Conservation (phyloP, 139 green algal species). For the Chlamydomonas eustigma region DNA sequence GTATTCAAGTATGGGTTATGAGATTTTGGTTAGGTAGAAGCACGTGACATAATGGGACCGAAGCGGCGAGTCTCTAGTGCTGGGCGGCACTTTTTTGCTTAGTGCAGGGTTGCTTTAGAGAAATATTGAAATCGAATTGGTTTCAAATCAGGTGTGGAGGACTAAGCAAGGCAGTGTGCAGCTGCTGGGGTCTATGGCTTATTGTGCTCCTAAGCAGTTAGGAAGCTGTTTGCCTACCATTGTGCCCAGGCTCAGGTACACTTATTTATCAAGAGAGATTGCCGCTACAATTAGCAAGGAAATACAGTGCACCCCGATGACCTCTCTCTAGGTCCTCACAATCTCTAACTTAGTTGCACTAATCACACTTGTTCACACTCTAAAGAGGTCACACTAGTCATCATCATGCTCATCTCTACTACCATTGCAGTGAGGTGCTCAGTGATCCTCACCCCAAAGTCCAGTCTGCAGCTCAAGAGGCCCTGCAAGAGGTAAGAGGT, state of each 20-base stretch:
- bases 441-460: constrained; percentile 91
- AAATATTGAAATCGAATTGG: too few relatives aligned
- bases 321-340: too few relatives aligned
- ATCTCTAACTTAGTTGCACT: too few relatives aligned
- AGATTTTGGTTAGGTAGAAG: too few relatives aligned
- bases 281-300: background rate
- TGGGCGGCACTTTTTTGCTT: too few relatives aligned
- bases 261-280: constrained; percentile 1
- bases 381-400: background rate
- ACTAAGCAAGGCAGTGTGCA: constrained; percentile 94
- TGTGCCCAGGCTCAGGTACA: constrained; percentile 74
- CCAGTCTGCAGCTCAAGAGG: constrained; percentile 66
- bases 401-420: background rate
- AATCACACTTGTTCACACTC: constrained; percentile 8
- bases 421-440: constrained; percentile 42
- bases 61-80: too few relatives aligned
- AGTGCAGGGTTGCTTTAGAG: too few relatives aligned
- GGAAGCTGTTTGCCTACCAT: constrained; percentile 85
- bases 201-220: constrained; percentile 94
- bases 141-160: constrained; percentile 76
- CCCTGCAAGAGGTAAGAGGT: constrained; percentile 52
- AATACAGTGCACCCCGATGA: background rate
- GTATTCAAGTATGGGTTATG: too few relatives aligned
- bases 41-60: too few relatives aligned
- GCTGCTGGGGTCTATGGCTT: constrained; percentile 95